Base-by-base conservation (phyloP, 2,329 filamentous ascomycete genomes). In the Leptographium procerum region DNA sequence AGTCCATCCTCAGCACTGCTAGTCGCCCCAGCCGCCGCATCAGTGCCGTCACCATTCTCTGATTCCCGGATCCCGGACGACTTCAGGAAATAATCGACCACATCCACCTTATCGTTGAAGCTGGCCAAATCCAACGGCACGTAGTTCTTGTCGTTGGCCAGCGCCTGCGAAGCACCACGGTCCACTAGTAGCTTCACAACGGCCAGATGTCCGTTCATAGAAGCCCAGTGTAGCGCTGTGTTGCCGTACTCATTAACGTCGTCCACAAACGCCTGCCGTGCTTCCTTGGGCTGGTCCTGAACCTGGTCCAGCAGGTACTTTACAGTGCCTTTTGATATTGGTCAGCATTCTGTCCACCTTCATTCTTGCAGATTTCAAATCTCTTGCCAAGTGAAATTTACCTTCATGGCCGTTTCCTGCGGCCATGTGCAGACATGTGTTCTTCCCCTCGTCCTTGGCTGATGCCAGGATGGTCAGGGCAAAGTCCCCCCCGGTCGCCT, bases 191-290 rank as follows among this genome's bases (percentile, higher is more conserved):
- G 73, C 74, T 91, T 88, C 8, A 96, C 89, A 4, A 85, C 82
- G 7, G 86, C 82, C 3, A 97, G 75, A 67, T 96, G 91, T 1
- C 91, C 91, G 57, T 95, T 94, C 58, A 96, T 75, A 0, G 90
- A 88, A 0, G 92, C 92, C 91, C 91, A 97, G 73, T 99, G 94
- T 59, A 99, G 77, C 0, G 90, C 83, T 1, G 92, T 96, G 74
- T 96, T 97, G 51, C 91, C 91, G 52, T 88, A 86, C 61, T 84
- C 77, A 68, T 99, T 99, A 61, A 81, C 77, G 2, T 79, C 75
- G 65, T 90, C 87, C 28, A 91, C 71, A 64, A 86, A 83, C 0
- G 77, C 69, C 62, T 76, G 73, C 62, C 73, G 75, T 61, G 75
- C 72, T 36, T 69, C 69, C 24, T 64, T 70, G 52, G 71, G 71